Base-by-base conservation (phyloP, 2,329 filamentous ascomycete species). In the Gnomoniopsis sp. region DNA sequence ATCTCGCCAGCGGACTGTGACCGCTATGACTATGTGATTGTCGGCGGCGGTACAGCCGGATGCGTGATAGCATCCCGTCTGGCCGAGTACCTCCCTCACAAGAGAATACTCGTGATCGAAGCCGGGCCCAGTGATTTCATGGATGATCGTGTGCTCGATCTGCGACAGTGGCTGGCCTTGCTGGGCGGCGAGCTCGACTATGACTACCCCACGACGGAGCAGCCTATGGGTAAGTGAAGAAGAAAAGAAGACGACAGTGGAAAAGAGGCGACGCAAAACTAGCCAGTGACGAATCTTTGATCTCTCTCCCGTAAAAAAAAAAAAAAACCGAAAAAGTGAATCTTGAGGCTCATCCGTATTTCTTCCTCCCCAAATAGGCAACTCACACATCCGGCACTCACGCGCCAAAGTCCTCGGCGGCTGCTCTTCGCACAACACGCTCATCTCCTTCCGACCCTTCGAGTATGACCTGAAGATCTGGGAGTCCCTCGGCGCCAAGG, bases 361-460 rank as follows among this genome's bases (percentile, higher is more conserved):
- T 22, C 26, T 17, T 23, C 21, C 21, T 15, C 14, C n/a, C 30
- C 30, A 64, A 62, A 66, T 75, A 84, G 91, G 91, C 70, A 96
- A 96, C 80, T 95, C 90, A 58, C 84, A 91, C 77, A 96, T 96
- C 77, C 87, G 91, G 64, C 92, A 96, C 78, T 96, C 92, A 15
- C 88, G 92, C 63, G 92, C 92, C 64, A 96, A 96, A 79, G 91
- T 96, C 43, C 83, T 96, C 33, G 92, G 92, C 66, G 92, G 92
- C 65, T 96, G 92, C 81, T 96, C 91, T 48, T 93, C 89, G 60
- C 92, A 96, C 82, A 96, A 96, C 77, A 96, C 92, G 21, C 81
- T 96, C 68, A 96, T 96, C 74, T 95, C 90, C 19, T 96, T 96
- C 84, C 86, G 91, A 26, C 91, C 92, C 8, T 96, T 96, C 70